A percentile compares a stretch with the other conserved stretches of the same genome.
Conservation (phyloP, 2,329 filamentous ascomycete species). For the Epichloe gansuensis region DNA sequence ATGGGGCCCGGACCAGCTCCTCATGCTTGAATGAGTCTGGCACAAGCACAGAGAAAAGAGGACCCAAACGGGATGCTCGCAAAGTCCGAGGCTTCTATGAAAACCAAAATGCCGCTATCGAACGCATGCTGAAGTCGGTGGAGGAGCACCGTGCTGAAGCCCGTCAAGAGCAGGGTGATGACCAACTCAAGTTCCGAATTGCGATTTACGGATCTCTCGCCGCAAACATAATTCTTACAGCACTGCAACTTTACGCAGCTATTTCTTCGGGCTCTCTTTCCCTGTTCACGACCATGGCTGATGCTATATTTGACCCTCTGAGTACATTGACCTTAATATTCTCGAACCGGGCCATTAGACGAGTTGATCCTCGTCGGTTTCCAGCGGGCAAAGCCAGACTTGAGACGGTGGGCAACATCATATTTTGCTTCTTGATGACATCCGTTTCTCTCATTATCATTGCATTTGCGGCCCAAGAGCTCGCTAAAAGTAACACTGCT, state of each 20-base stretch:
- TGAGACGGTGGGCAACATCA: slow-evolving; percentile 90
- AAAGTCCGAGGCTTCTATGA: slow-evolving; percentile 75
- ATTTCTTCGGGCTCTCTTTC: slow-evolving; percentile 80
- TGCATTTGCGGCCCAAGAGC: slow-evolving; percentile 66
- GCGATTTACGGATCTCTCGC: slow-evolving; percentile 55
- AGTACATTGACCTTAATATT: slow-evolving; percentile 81
- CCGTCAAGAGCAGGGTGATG: slow-evolving; percentile 65
- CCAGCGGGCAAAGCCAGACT: slow-evolving; percentile 88
- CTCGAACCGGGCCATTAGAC: slow-evolving; percentile 75
- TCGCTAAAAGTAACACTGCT: slow-evolving; percentile 41
- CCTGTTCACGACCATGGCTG: slow-evolving; percentile 94
- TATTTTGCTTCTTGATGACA: slow-evolving; percentile 94
- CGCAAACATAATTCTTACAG: slow-evolving; percentile 68
- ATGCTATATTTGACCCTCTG: slow-evolving; percentile 84
- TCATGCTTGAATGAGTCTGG: not conserved
- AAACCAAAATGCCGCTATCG: slow-evolving; percentile 84
- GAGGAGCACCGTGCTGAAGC: slow-evolving; percentile 80
- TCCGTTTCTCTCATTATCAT: slow-evolving; percentile 86
- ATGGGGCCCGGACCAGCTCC: slow-evolving; percentile 20
- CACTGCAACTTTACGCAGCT: slow-evolving; percentile 80
- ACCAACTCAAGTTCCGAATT: slow-evolving; percentile 63
- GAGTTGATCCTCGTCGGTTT: slow-evolving; percentile 74
- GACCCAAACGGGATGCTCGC: slow-evolving; percentile 26
- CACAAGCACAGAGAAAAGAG: slow-evolving; percentile 4
- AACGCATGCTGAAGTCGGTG: slow-evolving; percentile 81